Evolutionary conservation across 2,329 filamentous ascomycete genomes (phyloP), one percentile per base, ranked within the genome.

Genomic region (Raffaelea arxii): DNA sequence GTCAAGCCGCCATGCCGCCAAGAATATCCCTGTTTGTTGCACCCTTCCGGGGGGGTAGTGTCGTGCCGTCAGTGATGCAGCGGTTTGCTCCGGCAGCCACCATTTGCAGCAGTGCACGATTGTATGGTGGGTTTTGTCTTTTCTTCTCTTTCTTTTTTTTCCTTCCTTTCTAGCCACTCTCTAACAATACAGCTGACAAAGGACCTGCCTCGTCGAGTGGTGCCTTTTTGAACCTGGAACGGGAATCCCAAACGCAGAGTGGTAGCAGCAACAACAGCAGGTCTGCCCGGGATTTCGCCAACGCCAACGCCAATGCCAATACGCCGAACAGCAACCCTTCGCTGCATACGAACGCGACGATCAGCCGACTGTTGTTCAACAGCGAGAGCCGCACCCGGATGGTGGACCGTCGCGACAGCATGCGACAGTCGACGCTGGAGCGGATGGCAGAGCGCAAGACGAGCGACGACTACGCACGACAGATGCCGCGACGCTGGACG

Each of bases 401-500:
- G 49, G 14, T n/a, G n/a, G 45, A 46, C 24, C 46, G 37, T 3
- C 40, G 27, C 25, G 43, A 53, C 30, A 44, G 41, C 38, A 21
- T 32, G n/a, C 44, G 48, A 54, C 62, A 60, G 54, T 57, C 61
- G 46, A 53, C 55, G 14, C 58, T 66, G 47, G 60, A 66, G 47
- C 62, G 69, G 45, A 59, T 62, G 47, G 54, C 69, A 46, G 61
- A 64, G 53, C 59, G 62, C 53, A 66, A 66, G 57, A 55, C 63
- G 41, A 66, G 65, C 44, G 66, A 67, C 39, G 77, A 79, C 52
- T 78, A 79, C 62, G 65, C 79, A 56, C 70, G 66, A 51, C 80
- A 86, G 64, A 74, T 82, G 64, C 74, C 77, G 30, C 81, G 90
- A 41, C 72, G 75, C 36, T 97, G 85, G 83, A 71, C 73, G 56